A percentile compares a stretch with the other conserved stretches of the same genome.
These are phyloP conservation scores for Hypoxylon intermedium DNA, from an alignment of 495 filamentous ascomycete species.

Conservation along the genomic window DNA sequence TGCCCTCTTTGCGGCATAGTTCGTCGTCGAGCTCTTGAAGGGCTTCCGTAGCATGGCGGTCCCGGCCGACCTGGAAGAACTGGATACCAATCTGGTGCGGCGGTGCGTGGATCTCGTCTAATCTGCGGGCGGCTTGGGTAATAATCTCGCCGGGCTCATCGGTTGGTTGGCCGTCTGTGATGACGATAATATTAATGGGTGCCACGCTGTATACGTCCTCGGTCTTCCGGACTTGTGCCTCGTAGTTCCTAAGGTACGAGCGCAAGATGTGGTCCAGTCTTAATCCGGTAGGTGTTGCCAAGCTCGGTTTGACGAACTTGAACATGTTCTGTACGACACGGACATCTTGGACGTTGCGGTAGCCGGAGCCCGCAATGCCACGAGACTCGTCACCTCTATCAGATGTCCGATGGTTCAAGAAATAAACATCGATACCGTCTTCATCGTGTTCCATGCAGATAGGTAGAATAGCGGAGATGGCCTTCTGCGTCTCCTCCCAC, in stretches of 20 bases:
- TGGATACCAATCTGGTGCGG: slow-evolving; percentile 92
- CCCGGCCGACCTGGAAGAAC: slow-evolving; percentile 93
- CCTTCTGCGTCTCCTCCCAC: slow-evolving; percentile 78
- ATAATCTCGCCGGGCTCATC: slow-evolving; percentile 83
- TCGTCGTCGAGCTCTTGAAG: slow-evolving; percentile 81
- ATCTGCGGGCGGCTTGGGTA: slow-evolving; percentile 66
- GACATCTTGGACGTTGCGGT: slow-evolving; percentile 63
- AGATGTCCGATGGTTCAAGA: slow-evolving; percentile 71
- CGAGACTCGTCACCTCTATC: slow-evolving; percentile 22
- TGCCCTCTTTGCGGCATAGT: slow-evolving; percentile 60
- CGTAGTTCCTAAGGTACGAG: slow-evolving; percentile 65
- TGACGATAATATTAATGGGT: slow-evolving; percentile 90
- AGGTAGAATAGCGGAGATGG: slow-evolving; percentile 78
- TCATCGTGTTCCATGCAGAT: slow-evolving; percentile 83
- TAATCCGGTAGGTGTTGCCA: slow-evolving; percentile 77
- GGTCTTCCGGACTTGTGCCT: slow-evolving; percentile 42
- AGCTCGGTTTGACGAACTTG: slow-evolving; percentile 64
- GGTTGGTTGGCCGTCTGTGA: slow-evolving; percentile 87
- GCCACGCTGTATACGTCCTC: slow-evolving; percentile 64
- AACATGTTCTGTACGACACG: slow-evolving; percentile 71
- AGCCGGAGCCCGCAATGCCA: slow-evolving; percentile 53
- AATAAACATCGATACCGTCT: slow-evolving; percentile 95
- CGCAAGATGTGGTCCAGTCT: slow-evolving; percentile 75
- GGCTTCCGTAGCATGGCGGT: slow-evolving; percentile 66
- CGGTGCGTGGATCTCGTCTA: slow-evolving; percentile 76